Base-by-base conservation (phyloP, 176 grass and related monocot genomes). In the Luzula sylvatica region DNA sequence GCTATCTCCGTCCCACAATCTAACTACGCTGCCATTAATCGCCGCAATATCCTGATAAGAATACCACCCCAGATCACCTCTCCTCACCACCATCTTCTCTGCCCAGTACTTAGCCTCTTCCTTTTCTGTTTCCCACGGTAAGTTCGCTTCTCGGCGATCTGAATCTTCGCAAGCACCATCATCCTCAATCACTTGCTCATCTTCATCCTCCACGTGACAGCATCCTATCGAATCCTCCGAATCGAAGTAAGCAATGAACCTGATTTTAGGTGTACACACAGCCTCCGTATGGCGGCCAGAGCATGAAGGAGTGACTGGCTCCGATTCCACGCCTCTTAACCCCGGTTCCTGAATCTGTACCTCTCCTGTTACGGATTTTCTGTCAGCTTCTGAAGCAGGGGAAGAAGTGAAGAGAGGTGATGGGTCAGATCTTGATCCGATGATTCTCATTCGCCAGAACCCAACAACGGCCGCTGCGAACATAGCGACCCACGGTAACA, bases 391-490 rank as follows among this genome's bases (percentile, higher is more conserved):
- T 5, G 29, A 32, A 35, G 30, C 5, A 35, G 11, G 0, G 41
- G 47, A 3, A 7, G 18, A 0, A 20, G 52, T 28, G 35, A 14
- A 16, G 59, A 54, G 24, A 12, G 68, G 42, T 0, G 49, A 8
- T 0, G 32, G 2, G 0, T 58, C 15, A 16, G 30, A 3, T 26
- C 54, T 46, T 1, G 67, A 0, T 7, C 75, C 68, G 41, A 63
- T 66, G 17, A 58, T 46, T 1, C 73, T 56, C 13, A 96, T 67
- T 63, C 70, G 61, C 90, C 90, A 96, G 58, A 96, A 39, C 12
- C 84, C 77, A 0, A 87, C 56, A 1, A 58, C 90, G 0, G 90
- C 90, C 1, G 80, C 77, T 0, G 78, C 73, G 11, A 78, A 47
- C 3, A 87, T 79, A 9, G 77, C 90, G 18, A 82, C 56, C 56